phyloP scores from a whole-genome alignment of 352 stramenopile species.

The Peronospora belbahrii region DNA sequence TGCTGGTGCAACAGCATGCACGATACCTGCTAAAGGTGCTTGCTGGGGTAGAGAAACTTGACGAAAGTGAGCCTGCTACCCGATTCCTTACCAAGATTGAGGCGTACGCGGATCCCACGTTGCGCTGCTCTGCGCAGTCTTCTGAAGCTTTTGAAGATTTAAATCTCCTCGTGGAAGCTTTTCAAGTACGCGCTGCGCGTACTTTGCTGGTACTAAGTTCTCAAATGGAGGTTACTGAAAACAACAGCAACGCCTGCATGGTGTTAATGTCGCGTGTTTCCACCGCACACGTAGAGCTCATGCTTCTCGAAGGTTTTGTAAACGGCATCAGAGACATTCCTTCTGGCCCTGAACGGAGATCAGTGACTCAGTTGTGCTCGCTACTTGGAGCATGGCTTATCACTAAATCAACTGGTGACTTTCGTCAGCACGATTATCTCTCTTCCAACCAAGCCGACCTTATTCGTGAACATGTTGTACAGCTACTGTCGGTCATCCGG shows the following conservation, averaged over 20 bases:
- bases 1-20: conserved; percentile 60
- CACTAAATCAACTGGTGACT: conserved; percentile 39
- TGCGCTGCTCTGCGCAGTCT: conserved; percentile 29
- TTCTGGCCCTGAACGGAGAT: conserved; percentile 20
- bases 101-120: conserved; percentile 16
- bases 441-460: conserved; percentile 36
- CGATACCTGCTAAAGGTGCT: conserved; percentile 55
- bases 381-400: conserved; percentile 47
- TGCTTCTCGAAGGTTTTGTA: conserved; percentile 35
- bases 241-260: conserved; percentile 47
- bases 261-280: conserved; percentile 44
- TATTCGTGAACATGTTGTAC: conserved; percentile 25
- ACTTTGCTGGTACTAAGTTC: conserved; percentile 21
- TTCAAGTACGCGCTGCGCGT: conserved; percentile 32
- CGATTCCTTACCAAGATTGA: conserved; percentile 35
- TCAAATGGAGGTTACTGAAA: conserved; percentile 35
- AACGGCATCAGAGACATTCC: conserved; percentile 18
- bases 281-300: conserved; percentile 39
- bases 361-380: conserved; percentile 27
- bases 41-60: no score
- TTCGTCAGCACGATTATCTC: conserved; percentile 50
- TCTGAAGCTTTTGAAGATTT: conserved; percentile 33
- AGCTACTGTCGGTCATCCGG: conserved; percentile 31
- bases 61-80: conserved; percentile 7
- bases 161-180: conserved; percentile 29